Base-by-base conservation (phyloP, 2,329 filamentous ascomycete genomes). In the Fusarium sp. region DNA sequence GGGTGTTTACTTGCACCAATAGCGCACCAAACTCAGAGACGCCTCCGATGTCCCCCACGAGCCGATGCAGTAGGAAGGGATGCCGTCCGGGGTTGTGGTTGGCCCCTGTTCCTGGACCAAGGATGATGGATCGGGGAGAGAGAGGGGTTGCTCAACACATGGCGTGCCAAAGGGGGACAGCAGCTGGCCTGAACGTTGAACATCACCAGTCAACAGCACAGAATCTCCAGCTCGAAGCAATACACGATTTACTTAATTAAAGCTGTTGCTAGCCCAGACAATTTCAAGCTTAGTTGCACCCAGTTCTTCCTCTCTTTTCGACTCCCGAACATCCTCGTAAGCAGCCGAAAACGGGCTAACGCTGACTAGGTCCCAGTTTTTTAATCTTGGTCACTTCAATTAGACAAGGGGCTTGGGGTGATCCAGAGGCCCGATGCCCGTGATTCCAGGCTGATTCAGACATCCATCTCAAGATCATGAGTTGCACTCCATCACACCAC, bases 91-190 rank as follows among this genome's bases (percentile, higher is more conserved):
- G 46, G n/a, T 44, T 53, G 36, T 67, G 60, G 64, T 71, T 71
- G 71, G 71, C 44, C 49, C 62, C 29, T 69, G 68, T 69, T 63
- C 71, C 68, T 73, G 58, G 27, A 16, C 38, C 64, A 62, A 62
- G 51, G 53, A 29, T 61, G 56, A 17, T 61, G 56, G 44, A 38
- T 33, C 17, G 31, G 40, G 31, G 40, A 29, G 40, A 29, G 44
- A 29, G 56, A 55, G 20, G 22, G 33, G 35, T n/a, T 35, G 36
- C 31, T 51, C 40, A 17, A 49, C 27, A 27, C 40, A 61, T 56
- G 53, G 53, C 33, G 49, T 55, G 22, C 22, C 51, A 16, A 58
- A 55, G 22, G 46, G 24, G 20, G 35, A 62, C 36, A 57, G 55
- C 22, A 57, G 22, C 17, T 38, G 35, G 33, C 17, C 46, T 53